Percentiles rank a stretch among this genome's conserved stretches.
These are phyloP conservation scores for Suillus discolor DNA, from an alignment of 768 basidiomycete species.

Conservation along the genomic window DNA sequence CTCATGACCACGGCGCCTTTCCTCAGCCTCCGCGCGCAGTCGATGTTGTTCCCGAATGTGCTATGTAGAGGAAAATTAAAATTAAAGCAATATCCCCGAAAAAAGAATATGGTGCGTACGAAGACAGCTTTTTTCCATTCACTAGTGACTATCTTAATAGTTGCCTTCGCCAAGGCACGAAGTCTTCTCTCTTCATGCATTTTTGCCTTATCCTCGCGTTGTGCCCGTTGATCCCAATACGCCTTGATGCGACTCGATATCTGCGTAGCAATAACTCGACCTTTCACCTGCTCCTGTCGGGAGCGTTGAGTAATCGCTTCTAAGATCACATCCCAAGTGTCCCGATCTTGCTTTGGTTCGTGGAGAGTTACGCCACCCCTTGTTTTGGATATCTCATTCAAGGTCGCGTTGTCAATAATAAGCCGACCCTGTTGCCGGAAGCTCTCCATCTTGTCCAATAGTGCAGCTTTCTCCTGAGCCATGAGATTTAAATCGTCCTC, in stretches of 20 bases:
- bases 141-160: constrained; percentile 65
- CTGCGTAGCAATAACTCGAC: constrained; percentile 47
- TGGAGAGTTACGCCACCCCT: constrained; percentile 9
- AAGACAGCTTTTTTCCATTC: constrained; percentile 92
- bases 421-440: constrained; percentile 53
- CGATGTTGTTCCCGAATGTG: constrained; percentile 75
- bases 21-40: constrained; percentile 69
- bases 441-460: constrained; percentile 45
- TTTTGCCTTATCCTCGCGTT: constrained; percentile 60
- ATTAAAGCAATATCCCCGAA: constrained; percentile 1
- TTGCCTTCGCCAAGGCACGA: constrained; percentile 67
- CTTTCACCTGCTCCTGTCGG: constrained; percentile 26
- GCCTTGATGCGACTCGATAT: constrained; percentile 67
- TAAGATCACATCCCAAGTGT: constrained; percentile 64
- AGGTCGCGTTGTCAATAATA: constrained; percentile 37
- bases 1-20: constrained; percentile 74
- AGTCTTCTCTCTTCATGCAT: constrained; percentile 68
- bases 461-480: constrained; percentile 44
- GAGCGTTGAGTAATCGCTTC: constrained; percentile 41
- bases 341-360: constrained; percentile 34
- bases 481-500: constrained; percentile 37
- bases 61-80: constrained; percentile 35
- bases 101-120: constrained; percentile 46
- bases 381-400: constrained; percentile 6
- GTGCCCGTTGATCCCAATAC: constrained; percentile 75